A percentile compares a stretch with the other conserved stretches of the same genome.
phyloP scores from a whole-genome alignment of 1,139 yeast genomes.

The Petasospora fabianii region DNA sequence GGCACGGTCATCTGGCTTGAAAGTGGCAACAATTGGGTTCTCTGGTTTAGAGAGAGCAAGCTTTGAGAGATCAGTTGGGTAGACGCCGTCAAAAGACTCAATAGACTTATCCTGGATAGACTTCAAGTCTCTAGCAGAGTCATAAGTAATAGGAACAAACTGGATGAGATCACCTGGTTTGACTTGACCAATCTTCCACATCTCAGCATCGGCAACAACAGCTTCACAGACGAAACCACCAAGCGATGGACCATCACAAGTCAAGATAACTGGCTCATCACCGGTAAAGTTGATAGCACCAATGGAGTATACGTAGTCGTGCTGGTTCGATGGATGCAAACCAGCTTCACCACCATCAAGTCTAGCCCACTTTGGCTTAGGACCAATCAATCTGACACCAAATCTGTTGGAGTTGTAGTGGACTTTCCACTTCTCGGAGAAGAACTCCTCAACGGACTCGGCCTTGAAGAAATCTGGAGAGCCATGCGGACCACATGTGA shows the following conservation, averaged over 20 bases:
- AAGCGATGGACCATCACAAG: constrained; percentile 95
- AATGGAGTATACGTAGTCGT: constrained; percentile 91
- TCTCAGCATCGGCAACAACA: constrained; percentile 90
- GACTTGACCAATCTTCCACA: constrained; percentile 98
- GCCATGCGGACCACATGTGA: constrained; percentile 96
- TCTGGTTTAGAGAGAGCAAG: constrained; percentile 40
- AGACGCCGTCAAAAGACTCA: constrained; percentile 39
- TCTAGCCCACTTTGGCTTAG: constrained; percentile 96
- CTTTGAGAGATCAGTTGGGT: constrained; percentile 37
- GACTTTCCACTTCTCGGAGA: constrained; percentile 80
- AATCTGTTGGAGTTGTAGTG: constrained; percentile 96
- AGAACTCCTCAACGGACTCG: constrained; percentile 76
- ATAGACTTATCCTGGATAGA: constrained; percentile 53
- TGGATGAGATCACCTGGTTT: constrained; percentile 86
- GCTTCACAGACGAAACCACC: constrained; percentile 98
- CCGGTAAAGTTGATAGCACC: constrained; percentile 98
- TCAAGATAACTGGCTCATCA: constrained; percentile 94
- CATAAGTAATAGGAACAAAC: constrained; percentile 73
- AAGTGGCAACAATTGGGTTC: constrained; percentile 57
- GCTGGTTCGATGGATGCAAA: constrained; percentile 95
- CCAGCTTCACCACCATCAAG: constrained; percentile 98
- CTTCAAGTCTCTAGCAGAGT: constrained; percentile 63
- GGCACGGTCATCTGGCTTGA: constrained; percentile 44
- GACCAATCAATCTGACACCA: constrained; percentile 92
- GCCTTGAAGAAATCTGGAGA: constrained; percentile 87